Evolutionary conservation across 75 land plant species (phyloP), one percentile per base, ranked within the genome.

Genomic region (Sequoia sempervirens): DNA sequence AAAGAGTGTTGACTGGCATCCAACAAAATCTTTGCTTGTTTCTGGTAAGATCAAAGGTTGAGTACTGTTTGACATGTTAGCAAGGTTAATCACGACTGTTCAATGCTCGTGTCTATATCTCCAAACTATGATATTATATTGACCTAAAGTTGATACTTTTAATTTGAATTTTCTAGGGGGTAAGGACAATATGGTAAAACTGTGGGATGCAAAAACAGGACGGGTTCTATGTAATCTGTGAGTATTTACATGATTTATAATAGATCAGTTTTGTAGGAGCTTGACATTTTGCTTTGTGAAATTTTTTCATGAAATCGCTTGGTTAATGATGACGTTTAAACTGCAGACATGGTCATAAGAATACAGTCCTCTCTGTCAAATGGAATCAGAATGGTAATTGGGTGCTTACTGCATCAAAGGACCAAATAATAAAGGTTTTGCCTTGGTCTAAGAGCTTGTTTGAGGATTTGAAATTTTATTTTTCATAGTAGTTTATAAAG

Each of bases 381-480:
- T 98, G 99, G 99, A 98, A 98, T 83, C 93, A 92, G 84, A 98
- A 98, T 91, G 99, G 99, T 34, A 98, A 96, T 73, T 98, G 99
- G 99, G 91, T 96, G 37, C 89, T 98, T 15, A 94, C 99, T 86
- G 95, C 97, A 80, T 94, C 95, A 23, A 93, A 95, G 85, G 99
- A 98, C 92, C 99, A 98, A 83, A 94, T 95, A 5, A 96, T 98
- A 84, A 98, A 96, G 98, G 99, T 96, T 43, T 78, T 41, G 43
- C 78, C 40, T 74, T 75, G 6, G 41, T 75, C 45, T 26, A 11
- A 45, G 46, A 78, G 47, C 13, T 78, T 58, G 28, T 43, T 15
- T 76, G 8, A 26, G 54, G 86, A 76, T 32, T 20, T 76, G 5
- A 23, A 5, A 26, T 12, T 78, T 43, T 45, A 1, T 45, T 37